These are phyloP conservation scores for Aurantiochytrium sp. DNA, from an alignment of 108 stramenopile genomes.

Conservation along the genomic window DNA sequence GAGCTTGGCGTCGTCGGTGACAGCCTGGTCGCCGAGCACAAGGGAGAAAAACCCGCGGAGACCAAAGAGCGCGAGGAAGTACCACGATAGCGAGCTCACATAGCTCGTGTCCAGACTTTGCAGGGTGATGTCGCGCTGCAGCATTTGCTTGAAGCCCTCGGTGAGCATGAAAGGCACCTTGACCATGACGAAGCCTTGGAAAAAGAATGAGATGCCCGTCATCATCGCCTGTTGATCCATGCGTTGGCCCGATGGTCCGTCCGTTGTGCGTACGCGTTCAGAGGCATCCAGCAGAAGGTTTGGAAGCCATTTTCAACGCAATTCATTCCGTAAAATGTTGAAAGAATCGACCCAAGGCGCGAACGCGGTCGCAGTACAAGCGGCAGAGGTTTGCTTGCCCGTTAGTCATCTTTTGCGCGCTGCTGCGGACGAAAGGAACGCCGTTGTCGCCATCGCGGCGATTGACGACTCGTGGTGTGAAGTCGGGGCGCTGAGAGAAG, in stretches of 20 bases:
- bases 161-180: constrained; percentile 92
- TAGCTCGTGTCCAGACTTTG: constrained; percentile 84
- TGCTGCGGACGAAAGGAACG: too few species aligned
- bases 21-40: constrained; percentile 76
- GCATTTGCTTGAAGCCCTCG: constrained; percentile 90
- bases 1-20: constrained; percentile 44
- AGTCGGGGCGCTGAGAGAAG: too few species aligned
- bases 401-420: too few species aligned
- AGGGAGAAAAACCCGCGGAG: constrained; percentile 80
- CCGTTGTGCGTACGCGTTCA: too few species aligned
- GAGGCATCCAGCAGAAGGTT: too few species aligned
- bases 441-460: too few species aligned
- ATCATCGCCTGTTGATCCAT: constrained; percentile 65
- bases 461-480: too few species aligned
- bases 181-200: constrained; percentile 84
- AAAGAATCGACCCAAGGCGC: too few species aligned
- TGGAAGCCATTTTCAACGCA: background rate
- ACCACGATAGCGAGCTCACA: constrained; percentile 83
- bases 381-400: too few species aligned
- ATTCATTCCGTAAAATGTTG: too few species aligned
- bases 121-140: constrained; percentile 86
- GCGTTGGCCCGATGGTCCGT: too few species aligned
- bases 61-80: constrained; percentile 96
- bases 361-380: too few species aligned
- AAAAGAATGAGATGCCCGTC: constrained; percentile 91